Percentiles rank a stretch among this genome's conserved stretches.
Conservation (phyloP, 1,284 basidiomycete species). For the Ceratobasidium sp. region DNA sequence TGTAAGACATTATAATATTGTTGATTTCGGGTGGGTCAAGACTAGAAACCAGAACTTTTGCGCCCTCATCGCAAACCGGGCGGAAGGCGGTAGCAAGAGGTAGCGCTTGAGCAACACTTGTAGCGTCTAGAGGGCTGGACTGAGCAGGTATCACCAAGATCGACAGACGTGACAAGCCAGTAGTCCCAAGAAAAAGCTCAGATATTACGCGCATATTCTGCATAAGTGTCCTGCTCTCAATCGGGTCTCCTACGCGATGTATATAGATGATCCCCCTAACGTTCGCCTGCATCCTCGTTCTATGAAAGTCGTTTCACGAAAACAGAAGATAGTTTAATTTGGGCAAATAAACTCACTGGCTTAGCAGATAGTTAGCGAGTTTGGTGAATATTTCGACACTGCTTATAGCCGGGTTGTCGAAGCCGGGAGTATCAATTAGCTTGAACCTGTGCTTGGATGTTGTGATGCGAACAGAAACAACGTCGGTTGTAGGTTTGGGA, state of each 20-base stretch:
- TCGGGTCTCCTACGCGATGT: slow-evolving; percentile 23
- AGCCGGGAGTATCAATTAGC: slow-evolving; percentile 39
- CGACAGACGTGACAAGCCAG: slow-evolving; percentile 6
- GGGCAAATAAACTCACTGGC: slow-evolving; percentile 6
- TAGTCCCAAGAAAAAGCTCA: slow-evolving; percentile 21
- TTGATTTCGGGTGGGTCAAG: slow-evolving; percentile 11
- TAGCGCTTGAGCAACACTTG: neutral
- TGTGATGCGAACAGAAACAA: slow-evolving; percentile 8
- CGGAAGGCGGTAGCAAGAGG: slow-evolving; percentile 14
- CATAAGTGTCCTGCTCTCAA: slow-evolving; percentile 16
- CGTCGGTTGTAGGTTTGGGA: slow-evolving; percentile 2
- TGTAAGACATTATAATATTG: slow-evolving; percentile 17
- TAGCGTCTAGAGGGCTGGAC: neutral
- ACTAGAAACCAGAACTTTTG: slow-evolving; percentile 1
- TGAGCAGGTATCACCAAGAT: slow-evolving; percentile 18
- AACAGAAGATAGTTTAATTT: no score
- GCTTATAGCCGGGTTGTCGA: slow-evolving; percentile 20
- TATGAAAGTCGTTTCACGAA: neutral
- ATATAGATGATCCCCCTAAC: slow-evolving; percentile 12
- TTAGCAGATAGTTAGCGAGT: slow-evolving; percentile 12
- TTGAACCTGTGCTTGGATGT: slow-evolving; percentile 24
- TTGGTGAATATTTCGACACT: slow-evolving; percentile 14
- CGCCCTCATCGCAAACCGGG: neutral
- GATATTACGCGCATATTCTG: slow-evolving; percentile 23
- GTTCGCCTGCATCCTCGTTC: neutral